Conservation (phyloP, 495 filamentous ascomycete genomes). For the Penicillium cosmopolitanum region DNA sequence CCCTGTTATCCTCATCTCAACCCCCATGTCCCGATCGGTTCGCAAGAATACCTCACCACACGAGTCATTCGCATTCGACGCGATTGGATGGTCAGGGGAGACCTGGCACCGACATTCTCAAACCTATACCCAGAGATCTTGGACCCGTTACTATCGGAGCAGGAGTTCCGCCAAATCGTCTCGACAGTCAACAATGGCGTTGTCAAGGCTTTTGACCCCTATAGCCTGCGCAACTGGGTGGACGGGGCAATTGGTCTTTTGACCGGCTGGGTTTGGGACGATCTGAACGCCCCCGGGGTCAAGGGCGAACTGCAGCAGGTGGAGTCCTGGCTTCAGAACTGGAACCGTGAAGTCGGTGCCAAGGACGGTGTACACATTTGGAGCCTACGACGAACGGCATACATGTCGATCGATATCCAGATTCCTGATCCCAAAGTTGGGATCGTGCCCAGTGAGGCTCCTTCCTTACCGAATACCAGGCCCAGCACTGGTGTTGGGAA, state of each 20-base stretch:
- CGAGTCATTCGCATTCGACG: slow-evolving; percentile 88
- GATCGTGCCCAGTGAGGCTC: slow-evolving; percentile 45
- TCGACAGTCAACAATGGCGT: slow-evolving; percentile 75
- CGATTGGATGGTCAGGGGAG: slow-evolving; percentile 88
- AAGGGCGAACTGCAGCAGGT: slow-evolving; percentile 69
- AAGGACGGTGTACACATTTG: slow-evolving; percentile 69
- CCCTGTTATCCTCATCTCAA: slow-evolving; percentile 94
- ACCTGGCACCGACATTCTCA: slow-evolving; percentile 90
- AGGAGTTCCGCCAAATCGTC: slow-evolving; percentile 80
- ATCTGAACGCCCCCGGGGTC: slow-evolving; percentile 71
- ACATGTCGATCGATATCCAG: slow-evolving; percentile 87
- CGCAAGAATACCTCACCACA: slow-evolving; percentile 72
- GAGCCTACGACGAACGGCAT: slow-evolving; percentile 78
- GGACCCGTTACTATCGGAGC: slow-evolving; percentile 78
- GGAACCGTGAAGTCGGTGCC: slow-evolving; percentile 69
- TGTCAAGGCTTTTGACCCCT: slow-evolving; percentile 74
- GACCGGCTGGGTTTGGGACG: slow-evolving; percentile 94
- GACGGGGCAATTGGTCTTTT: slow-evolving; percentile 76
- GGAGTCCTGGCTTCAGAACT: slow-evolving; percentile 78
- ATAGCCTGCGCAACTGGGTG: slow-evolving; percentile 67
- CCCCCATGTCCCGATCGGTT: slow-evolving; percentile 80
- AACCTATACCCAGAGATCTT: slow-evolving; percentile 96
- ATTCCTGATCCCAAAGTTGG: slow-evolving; percentile 79
- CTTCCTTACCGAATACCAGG: slow-evolving; percentile 43
- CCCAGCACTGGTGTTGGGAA: slow-evolving; percentile 40